Conservation (phyloP, 164 flowering plant genomes). For the Santalum album region DNA sequence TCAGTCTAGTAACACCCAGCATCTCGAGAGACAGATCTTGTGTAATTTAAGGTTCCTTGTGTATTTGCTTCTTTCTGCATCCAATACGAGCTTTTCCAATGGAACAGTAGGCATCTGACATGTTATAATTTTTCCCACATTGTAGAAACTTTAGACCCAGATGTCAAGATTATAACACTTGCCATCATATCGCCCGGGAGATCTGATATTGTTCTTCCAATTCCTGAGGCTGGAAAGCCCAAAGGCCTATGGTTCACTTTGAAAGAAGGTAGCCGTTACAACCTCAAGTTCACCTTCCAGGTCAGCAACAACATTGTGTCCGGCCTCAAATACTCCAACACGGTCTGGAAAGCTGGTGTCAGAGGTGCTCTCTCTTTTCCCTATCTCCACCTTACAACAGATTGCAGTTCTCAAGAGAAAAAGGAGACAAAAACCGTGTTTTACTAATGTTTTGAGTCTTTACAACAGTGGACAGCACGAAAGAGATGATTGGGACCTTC, state of each 20-base stretch:
- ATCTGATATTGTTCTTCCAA: constrained; percentile 36
- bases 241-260: constrained; percentile 54
- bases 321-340: constrained; percentile 51
- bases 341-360: constrained; percentile 64
- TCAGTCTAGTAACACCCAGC: too few species aligned
- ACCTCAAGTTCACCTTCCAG: constrained; percentile 41
- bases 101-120: background rate
- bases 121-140: background rate
- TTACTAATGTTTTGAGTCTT: background rate
- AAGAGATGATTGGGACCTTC: constrained; percentile 63
- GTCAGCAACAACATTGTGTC: constrained; percentile 58
- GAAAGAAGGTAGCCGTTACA: constrained; percentile 57
- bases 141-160: constrained; percentile 55
- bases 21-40: too few species aligned
- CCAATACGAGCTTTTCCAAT: too few species aligned
- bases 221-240: constrained; percentile 51
- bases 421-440: background rate
- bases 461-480: constrained; percentile 44
- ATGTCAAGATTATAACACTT: constrained; percentile 48
- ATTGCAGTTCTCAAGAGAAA: too few species aligned
- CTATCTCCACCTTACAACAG: background rate
- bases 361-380: constrained; percentile 26
- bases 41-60: too few species aligned
- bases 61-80: too few species aligned
- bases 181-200: constrained; percentile 51